Percentiles rank a stretch among this genome's conserved stretches.
Conservation (phyloP, 2,329 filamentous ascomycete genomes). For the Laburnicola sp. region DNA sequence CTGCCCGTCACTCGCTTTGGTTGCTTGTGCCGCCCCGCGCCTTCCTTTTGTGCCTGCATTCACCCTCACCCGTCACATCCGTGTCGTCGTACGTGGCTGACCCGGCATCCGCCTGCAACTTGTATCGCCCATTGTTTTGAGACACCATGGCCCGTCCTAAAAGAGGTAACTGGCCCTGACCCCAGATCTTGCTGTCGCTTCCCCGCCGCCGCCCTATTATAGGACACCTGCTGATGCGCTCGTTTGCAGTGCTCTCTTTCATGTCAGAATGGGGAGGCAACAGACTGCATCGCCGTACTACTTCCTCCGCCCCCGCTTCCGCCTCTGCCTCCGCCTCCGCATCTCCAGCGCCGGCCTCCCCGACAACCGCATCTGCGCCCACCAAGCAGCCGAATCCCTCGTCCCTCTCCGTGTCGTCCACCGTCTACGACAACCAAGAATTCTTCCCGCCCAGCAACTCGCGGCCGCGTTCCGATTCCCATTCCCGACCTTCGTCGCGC, state of each 20-base stretch:
- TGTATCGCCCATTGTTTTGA: constrained; percentile 15
- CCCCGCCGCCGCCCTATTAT: neutral
- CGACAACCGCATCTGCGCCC: constrained; percentile 34
- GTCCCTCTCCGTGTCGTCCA: constrained; percentile 32
- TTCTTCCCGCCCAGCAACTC: constrained; percentile 41
- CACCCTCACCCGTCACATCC: constrained; percentile 29
- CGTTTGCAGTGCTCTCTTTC: constrained; percentile 74
- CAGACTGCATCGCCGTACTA: constrained; percentile 3
- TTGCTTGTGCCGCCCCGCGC: constrained; percentile 1
- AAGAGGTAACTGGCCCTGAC: constrained; percentile 36
- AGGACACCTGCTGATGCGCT: constrained; percentile 6
- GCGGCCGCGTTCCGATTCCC: constrained; percentile 45
- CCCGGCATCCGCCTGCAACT: constrained; percentile 8
- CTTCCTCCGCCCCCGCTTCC: constrained; percentile 20
- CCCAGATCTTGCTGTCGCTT: constrained; percentile 11
- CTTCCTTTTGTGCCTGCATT: constrained; percentile 11
- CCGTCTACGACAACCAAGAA: constrained; percentile 36
- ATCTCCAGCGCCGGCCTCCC: constrained; percentile 34
- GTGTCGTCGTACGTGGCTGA: constrained; percentile 40
- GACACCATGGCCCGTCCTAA: constrained; percentile 41
- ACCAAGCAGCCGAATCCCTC: constrained; percentile 27
- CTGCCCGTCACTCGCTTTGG: constrained; percentile 29
- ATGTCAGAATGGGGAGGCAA: constrained; percentile 73
- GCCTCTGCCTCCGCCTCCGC: constrained; percentile 11
- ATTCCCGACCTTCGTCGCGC: constrained; percentile 60